Conservation (phyloP, 306 rosid genomes). For the Inga leiocalycina region DNA sequence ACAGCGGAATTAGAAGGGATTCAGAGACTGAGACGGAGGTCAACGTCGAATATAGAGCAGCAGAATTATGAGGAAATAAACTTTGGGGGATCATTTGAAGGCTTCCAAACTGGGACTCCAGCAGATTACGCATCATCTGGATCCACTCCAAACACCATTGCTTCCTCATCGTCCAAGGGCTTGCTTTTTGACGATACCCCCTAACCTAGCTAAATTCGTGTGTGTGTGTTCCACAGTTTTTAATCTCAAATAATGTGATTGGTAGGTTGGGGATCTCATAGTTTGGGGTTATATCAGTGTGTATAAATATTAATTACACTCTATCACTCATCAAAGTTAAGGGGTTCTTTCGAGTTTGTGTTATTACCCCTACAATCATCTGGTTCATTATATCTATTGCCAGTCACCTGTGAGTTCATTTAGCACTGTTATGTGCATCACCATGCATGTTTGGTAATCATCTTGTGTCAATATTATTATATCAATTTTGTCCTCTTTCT, state of each 20-base stretch:
- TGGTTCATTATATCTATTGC: not conserved
- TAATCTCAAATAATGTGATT: not conserved
- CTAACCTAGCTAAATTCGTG: not conserved
- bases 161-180: constrained; percentile 1
- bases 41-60: not conserved
- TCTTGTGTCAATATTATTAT: not conserved
- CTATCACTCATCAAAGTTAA: not conserved
- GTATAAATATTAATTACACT: not conserved
- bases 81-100: not conserved
- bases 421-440: not conserved
- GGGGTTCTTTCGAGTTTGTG: not conserved
- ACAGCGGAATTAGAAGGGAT: constrained; percentile 44
- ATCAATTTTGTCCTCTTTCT: not conserved
- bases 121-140: not conserved
- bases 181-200: not conserved
- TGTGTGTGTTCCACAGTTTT: not conserved
- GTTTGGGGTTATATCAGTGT: not conserved
- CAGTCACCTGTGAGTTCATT: not conserved
- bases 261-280: not conserved
- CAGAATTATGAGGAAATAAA: constrained; percentile 27
- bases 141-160: not conserved
- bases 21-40: constrained; percentile 7
- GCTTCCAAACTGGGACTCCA: not conserved
- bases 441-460: not conserved
- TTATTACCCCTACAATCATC: not conserved